Base-by-base conservation (phyloP, 768 basidiomycete genomes). In the Dictyophora rubrovolvata region DNA sequence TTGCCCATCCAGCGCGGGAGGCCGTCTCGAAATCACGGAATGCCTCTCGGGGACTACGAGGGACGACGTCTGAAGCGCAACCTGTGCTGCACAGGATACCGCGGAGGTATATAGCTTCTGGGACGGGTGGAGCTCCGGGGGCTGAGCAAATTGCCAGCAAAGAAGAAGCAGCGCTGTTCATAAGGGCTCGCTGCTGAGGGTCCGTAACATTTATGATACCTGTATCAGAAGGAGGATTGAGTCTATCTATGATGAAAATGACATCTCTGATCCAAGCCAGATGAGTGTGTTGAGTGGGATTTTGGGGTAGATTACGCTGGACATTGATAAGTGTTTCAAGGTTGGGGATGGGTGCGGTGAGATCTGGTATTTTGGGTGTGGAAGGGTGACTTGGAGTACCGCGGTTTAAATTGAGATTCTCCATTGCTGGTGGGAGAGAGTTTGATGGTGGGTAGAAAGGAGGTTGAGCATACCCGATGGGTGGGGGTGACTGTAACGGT, bases 21-120 rank as follows among this genome's bases (percentile, higher is more conserved):
- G 90, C 84, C 1, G 76, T 73, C 68, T 97, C 94, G 65, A 89
- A 96, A 67, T 93, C 92, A 21, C 90, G 78, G 73, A 98, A 98
- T 1, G 95, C 93, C 7, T 77, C 66, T 5, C 89, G 78, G 1
- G 87, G 86, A 66, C 89, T 89, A 59, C 80, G 81, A 0, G 74
- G 75, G 20, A 88, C 65, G 61, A 80, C 75, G 11, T 82, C 77
- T 0, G 89, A 87, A 69, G 83, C 86, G 4, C 80, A 77, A 9
- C 93, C 93, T 0, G 82, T 82, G 0, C 86, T 75, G 1, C 81
- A 78, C n/a, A 95, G 76, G 1, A 82, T 83, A 0, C 86, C 93
- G 17, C 86, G 82, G 60, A 87, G 76, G 69, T 84, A 92, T 23
- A 87, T 68, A 0, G 92, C 89, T 64, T 93, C 87, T 0, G 90